Evolutionary conservation across 2,329 filamentous ascomycete genomes (phyloP).

Genomic region (Basipetospora chlamydospora): DNA sequence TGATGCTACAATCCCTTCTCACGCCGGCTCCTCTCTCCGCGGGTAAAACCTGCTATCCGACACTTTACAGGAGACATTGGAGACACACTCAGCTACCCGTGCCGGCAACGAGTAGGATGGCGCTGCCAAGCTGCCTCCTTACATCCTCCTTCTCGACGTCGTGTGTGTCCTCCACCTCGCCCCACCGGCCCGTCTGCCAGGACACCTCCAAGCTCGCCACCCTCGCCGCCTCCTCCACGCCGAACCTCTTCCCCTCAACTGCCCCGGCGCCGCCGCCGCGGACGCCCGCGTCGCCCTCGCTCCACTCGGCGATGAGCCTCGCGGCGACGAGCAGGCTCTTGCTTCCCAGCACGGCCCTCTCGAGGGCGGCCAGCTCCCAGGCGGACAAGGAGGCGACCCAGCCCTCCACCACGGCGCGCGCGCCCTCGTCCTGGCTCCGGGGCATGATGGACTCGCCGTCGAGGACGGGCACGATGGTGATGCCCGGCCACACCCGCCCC

Average conservation of each 20-base stretch:
- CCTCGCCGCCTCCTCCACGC: slow-evolving; percentile 67
- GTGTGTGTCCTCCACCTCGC: slow-evolving; percentile 95
- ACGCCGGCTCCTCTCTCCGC: too few species aligned
- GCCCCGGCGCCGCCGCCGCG: slow-evolving; percentile 20
- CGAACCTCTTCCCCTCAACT: slow-evolving; percentile 39
- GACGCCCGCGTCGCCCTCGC: slow-evolving; percentile 40
- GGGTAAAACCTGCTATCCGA: too few species aligned
- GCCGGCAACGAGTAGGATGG: slow-evolving; percentile 67
- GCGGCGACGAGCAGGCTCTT: slow-evolving; percentile 74
- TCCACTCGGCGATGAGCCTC: slow-evolving; percentile 76
- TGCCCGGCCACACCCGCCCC: slow-evolving; percentile 66
- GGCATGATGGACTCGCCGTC: slow-evolving; percentile 65
- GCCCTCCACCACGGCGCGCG: slow-evolving; percentile 59
- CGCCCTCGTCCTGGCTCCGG: slow-evolving; percentile 54
- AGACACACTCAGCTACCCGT: too few species aligned
- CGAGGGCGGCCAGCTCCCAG: slow-evolving; percentile 76
- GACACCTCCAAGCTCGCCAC: slow-evolving; percentile 71
- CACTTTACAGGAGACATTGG: too few species aligned
- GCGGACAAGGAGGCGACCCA: slow-evolving; percentile 62
- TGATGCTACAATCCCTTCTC: too few species aligned
- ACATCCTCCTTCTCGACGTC: slow-evolving; percentile 91
- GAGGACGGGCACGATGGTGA: slow-evolving; percentile 67
- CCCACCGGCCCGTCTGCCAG: slow-evolving; percentile 87
- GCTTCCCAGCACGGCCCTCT: slow-evolving; percentile 67
- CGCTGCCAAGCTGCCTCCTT: slow-evolving; percentile 74